Evolutionary conservation across 2,329 filamentous ascomycete species (phyloP).

Genomic region (Pestalotiopsis sp.): DNA sequence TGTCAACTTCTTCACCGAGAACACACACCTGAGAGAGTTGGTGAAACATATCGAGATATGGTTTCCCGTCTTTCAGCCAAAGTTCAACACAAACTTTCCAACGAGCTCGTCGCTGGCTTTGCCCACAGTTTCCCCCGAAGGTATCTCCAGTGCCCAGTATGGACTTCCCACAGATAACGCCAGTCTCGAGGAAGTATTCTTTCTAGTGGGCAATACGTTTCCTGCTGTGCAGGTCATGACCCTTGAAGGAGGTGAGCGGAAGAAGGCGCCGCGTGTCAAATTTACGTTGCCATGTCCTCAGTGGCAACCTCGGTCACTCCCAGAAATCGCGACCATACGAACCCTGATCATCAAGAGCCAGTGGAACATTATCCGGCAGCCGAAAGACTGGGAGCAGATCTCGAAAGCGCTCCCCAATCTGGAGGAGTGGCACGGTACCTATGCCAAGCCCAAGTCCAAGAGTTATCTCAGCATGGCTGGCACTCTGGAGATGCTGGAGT

Average conservation of each 20-base stretch:
- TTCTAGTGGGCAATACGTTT: conserved; percentile 61
- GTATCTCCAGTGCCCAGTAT: conserved; percentile 60
- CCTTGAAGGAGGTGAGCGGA: conserved; percentile 75
- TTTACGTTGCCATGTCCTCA: conserved; percentile 39
- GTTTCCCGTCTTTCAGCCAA: conserved; percentile 74
- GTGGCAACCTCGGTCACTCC: conserved; percentile 37
- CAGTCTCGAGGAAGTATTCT: conserved; percentile 70
- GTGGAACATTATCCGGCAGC: conserved; percentile 73
- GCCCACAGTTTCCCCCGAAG: conserved; percentile 57
- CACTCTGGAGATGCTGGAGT: conserved; percentile 61
- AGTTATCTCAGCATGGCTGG: conserved; percentile 71
- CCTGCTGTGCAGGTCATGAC: conserved; percentile 68
- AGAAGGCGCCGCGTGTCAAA: conserved; percentile 72
- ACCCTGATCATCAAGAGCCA: conserved; percentile 75
- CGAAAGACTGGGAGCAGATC: conserved; percentile 65
- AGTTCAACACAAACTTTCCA: conserved; percentile 44
- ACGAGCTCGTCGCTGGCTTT: conserved; percentile 46
- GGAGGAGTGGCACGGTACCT: conserved; percentile 63
- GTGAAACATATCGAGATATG: conserved; percentile 77
- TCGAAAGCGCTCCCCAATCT: conserved; percentile 66
- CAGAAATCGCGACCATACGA: conserved; percentile 57
- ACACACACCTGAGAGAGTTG: conserved; percentile 62
- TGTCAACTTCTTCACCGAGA: conserved; percentile 59
- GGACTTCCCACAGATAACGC: conserved; percentile 67
- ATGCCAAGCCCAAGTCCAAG: conserved; percentile 74